Percentiles rank a stretch among this genome's conserved stretches.
These are phyloP conservation scores for Microbotryum silenes-acaulis DNA, from an alignment of 1,284 basidiomycete species.

Conservation along the genomic window DNA sequence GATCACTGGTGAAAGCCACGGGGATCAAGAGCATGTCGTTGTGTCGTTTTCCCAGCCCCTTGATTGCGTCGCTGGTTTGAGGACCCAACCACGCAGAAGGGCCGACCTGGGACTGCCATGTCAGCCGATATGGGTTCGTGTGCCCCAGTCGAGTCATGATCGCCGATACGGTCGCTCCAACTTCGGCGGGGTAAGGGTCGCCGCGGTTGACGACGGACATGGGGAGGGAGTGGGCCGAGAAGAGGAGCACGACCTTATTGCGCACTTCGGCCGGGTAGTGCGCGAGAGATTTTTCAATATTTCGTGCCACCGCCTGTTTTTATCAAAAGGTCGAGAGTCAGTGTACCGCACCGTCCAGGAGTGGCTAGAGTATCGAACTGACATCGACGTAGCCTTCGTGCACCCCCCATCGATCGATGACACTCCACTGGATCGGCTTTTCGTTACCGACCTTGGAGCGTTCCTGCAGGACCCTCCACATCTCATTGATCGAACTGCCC, in stretches of 20 bases:
- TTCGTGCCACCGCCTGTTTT: constrained; percentile 74
- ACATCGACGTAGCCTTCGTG: constrained; percentile 90
- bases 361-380: constrained; percentile 34
- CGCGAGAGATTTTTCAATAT: constrained; percentile 72
- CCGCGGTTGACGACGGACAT: constrained; percentile 97
- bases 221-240: constrained; percentile 96
- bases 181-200: constrained; percentile 93
- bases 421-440: constrained; percentile 78
- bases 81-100: constrained; percentile 98
- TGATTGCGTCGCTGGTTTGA: constrained; percentile 85
- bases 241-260: constrained; percentile 67
- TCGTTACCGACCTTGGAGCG: constrained; percentile 46
- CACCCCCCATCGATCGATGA: constrained; percentile 96
- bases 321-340: no score
- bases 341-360: no score
- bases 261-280: constrained; percentile 65
- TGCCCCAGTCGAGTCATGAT: constrained; percentile 76
- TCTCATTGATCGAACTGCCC: constrained; percentile 90
- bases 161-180: constrained; percentile 82
- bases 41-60: constrained; percentile 78
- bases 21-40: constrained; percentile 86
- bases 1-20: constrained; percentile 97
- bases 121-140: constrained; percentile 77
- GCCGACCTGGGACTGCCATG: constrained; percentile 98
- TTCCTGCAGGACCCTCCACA: constrained; percentile 55